Base-by-base conservation (phyloP, 805 yeast species). In the Candida fluviatilis region DNA sequence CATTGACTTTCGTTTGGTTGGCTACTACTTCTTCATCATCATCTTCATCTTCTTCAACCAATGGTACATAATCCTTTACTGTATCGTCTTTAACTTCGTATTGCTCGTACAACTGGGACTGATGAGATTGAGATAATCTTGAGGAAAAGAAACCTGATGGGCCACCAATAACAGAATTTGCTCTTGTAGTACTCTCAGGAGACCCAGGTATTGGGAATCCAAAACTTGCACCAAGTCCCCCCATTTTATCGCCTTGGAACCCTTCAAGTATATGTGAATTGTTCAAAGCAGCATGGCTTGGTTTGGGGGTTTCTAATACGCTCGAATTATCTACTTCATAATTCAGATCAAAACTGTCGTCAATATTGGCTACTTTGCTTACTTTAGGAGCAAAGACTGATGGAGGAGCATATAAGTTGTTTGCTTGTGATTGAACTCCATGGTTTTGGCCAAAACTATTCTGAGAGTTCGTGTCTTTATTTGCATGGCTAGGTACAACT, bases 1-100 rank as follows among this genome's bases (percentile, higher is more conserved):
- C 44, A 13, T 25, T 25, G 45, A 35, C 54, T 57, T 30, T 54
- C 57, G 47, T 52, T 31, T 59, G 41, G 26, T 43, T 48, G 31
- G 60, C 69, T n/a, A 59, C 64, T 31, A 64, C 64, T 30, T 70
- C 76, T 23, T 71, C 76, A 14, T 69, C 76, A 13, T 69, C 76
- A 2, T 75, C 81, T 31, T 57, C 70, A 12, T 68, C 70, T 36
- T 68, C 73, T 34, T 66, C 72, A 2, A 57, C 66, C 1, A 64
- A 55, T 2, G 73, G 71, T 16, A 66, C 56, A 39, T 67, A 68
- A 39, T 64, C 73, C 29, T 54, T 47, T 8, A 68, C 74, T 1
- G 72, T 66, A 42, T 68, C 74, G 44, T 68, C 74, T 35, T 60
- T 57, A 18, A 68, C 73, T 41, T 67, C 72, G 37, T 68, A 68